These are phyloP conservation scores for Pisolithus marmoratus DNA, from an alignment of 768 basidiomycete species.

Conservation along the genomic window DNA sequence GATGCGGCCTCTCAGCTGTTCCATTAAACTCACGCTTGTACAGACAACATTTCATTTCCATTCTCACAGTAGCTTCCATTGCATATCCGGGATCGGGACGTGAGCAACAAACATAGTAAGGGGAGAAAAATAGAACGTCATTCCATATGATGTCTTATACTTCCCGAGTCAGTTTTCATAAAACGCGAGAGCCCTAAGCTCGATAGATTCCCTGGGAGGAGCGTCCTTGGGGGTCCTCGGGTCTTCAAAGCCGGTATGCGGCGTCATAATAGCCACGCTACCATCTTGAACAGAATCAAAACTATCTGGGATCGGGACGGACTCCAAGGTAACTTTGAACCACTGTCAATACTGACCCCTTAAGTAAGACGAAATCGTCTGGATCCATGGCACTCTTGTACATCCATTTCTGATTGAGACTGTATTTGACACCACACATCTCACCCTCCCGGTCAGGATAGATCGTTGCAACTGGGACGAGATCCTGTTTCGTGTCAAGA, in stretches of 20 bases:
- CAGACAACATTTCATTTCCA: too few relatives aligned
- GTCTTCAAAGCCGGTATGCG: constrained; percentile 60
- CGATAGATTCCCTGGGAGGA: constrained; percentile 52
- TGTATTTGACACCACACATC: constrained; percentile 35
- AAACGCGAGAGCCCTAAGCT: constrained; percentile 59
- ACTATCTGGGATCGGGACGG: constrained; percentile 13
- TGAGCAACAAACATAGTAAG: too few relatives aligned
- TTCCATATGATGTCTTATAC: too few relatives aligned
- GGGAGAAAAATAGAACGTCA: too few relatives aligned
- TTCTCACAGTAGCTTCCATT: too few relatives aligned
- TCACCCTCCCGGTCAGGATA: constrained; percentile 42
- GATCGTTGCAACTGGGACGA: constrained; percentile 32
- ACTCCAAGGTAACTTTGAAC: neutral
- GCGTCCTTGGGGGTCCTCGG: constrained; percentile 45
- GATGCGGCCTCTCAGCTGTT: too few relatives aligned
- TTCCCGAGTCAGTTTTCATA: constrained; percentile 30
- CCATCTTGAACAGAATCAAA: constrained; percentile 40
- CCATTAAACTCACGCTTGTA: too few relatives aligned
- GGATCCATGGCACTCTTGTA: constrained; percentile 39
- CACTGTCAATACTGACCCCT: constrained; percentile 35
- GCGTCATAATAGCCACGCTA: constrained; percentile 49
- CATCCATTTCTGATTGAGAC: constrained; percentile 39
- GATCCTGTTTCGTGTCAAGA: constrained; percentile 33
- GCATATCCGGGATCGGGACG: too few relatives aligned
- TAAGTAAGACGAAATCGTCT: constrained; percentile 43